Conservation (phyloP, 2,329 filamentous ascomycete genomes). For the Metarhizium album region DNA sequence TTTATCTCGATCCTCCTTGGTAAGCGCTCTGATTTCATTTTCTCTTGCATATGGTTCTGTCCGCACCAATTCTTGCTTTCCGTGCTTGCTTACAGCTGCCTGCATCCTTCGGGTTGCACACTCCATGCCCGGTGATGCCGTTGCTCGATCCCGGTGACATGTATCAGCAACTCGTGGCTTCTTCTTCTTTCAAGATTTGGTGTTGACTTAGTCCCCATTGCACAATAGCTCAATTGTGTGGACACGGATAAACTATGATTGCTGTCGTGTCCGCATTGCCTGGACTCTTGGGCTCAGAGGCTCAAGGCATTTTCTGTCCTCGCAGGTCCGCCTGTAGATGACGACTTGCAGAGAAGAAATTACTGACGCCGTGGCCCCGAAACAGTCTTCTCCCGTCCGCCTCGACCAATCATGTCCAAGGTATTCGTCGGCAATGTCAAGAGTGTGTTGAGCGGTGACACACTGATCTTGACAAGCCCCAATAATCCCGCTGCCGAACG, state of each 20-base stretch:
- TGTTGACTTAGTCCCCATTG: neutral
- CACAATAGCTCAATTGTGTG: neutral
- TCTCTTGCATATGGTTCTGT: neutral
- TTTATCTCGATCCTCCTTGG: neutral
- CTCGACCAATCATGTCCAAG: slow-evolving; percentile 35
- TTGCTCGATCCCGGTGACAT: neutral
- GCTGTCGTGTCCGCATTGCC: neutral
- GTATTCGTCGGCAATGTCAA: slow-evolving; percentile 69
- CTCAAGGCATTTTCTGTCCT: neutral
- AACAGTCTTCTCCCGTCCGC: slow-evolving; percentile 9
- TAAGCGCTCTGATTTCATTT: neutral
- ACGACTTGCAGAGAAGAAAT: neutral
- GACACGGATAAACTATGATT: neutral
- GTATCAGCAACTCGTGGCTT: neutral
- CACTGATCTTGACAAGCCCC: slow-evolving; percentile 70
- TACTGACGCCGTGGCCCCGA: neutral
- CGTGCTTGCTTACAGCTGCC: neutral
- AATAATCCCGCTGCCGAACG: slow-evolving; percentile 76
- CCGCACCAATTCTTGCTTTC: neutral
- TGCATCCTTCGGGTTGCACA: neutral
- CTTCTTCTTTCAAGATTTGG: neutral
- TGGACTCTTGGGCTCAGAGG: neutral
- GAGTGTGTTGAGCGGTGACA: slow-evolving; percentile 89
- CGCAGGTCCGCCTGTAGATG: neutral
- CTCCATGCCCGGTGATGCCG: neutral